Conservation (phyloP, 2,329 filamentous ascomycete species). For the Fusarium fracticaudum region DNA sequence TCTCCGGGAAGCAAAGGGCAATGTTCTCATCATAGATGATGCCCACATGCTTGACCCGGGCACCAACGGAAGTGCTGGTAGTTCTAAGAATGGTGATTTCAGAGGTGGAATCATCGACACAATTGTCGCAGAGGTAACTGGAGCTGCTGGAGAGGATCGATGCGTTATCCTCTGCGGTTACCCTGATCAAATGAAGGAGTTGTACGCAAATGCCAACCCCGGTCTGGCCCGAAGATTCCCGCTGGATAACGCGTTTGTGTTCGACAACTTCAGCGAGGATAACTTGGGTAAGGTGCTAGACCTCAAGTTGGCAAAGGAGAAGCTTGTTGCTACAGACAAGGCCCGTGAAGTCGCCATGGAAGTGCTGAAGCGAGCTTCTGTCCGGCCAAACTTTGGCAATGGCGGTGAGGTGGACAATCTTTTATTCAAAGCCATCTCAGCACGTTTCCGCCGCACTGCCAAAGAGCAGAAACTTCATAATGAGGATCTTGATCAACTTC, state of each 20-base stretch:
- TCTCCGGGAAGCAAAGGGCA: constrained; percentile 70
- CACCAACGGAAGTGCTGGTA: constrained; percentile 38
- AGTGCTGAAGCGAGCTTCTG: constrained; percentile 67
- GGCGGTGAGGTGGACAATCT: constrained; percentile 75
- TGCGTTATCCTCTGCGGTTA: constrained; percentile 80
- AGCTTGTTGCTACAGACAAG: constrained; percentile 61
- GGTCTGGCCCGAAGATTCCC: constrained; percentile 75
- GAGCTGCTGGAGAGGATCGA: constrained; percentile 73
- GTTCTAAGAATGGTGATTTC: constrained; percentile 54
- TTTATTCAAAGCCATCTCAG: constrained; percentile 40
- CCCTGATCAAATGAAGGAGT: constrained; percentile 72
- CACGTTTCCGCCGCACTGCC: constrained; percentile 37
- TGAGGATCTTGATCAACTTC: constrained; percentile 36
- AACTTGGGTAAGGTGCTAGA: constrained; percentile 71
- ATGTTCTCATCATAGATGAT: constrained; percentile 81
- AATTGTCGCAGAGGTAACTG: constrained; percentile 78
- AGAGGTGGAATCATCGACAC: constrained; percentile 77
- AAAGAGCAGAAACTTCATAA: constrained; percentile 32
- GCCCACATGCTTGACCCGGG: constrained; percentile 72
- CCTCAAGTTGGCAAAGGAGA: constrained; percentile 68
- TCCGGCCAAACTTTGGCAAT: constrained; percentile 78
- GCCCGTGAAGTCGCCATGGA: constrained; percentile 67
- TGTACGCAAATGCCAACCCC: constrained; percentile 78
- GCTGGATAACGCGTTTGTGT: constrained; percentile 69
- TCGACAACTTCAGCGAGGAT: constrained; percentile 72